Conservation (phyloP, 2,329 filamentous ascomycete species). For the Didymellaceae sp. region DNA sequence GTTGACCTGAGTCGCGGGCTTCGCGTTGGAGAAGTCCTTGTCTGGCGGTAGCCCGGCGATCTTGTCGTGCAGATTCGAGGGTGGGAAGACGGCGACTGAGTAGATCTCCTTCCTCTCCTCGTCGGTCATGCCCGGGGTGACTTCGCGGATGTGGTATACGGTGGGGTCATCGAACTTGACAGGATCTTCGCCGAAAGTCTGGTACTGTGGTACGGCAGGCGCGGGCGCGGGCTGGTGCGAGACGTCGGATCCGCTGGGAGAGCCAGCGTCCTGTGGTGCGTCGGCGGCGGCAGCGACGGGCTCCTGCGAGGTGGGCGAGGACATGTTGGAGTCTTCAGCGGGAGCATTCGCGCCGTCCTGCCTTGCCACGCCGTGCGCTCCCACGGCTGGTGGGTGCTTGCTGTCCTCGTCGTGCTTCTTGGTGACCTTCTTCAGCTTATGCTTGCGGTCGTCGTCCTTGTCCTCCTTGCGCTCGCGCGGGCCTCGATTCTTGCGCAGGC, state of each 20-base stretch:
- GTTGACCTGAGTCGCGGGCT: slow-evolving; percentile 91
- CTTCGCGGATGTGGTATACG: slow-evolving; percentile 86
- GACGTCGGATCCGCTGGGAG: slow-evolving; percentile 61
- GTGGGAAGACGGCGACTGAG: slow-evolving; percentile 83
- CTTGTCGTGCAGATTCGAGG: slow-evolving; percentile 78
- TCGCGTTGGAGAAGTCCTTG: slow-evolving; percentile 93
- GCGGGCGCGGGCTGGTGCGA: slow-evolving; percentile 67
- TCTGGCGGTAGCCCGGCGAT: slow-evolving; percentile 91
- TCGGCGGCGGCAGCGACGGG: slow-evolving; percentile 59
- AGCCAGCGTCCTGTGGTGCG: slow-evolving; percentile 69
- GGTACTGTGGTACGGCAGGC: slow-evolving; percentile 71
- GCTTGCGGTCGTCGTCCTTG: slow-evolving; percentile 55
- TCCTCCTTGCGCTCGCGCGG: slow-evolving; percentile 61
- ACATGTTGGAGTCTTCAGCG: slow-evolving; percentile 48
- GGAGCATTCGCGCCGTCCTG: slow-evolving; percentile 68
- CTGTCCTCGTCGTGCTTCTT: slow-evolving; percentile 78
- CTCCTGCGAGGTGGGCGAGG: slow-evolving; percentile 52
- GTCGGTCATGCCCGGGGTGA: slow-evolving; percentile 76
- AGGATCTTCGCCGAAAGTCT: slow-evolving; percentile 92
- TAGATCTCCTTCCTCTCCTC: slow-evolving; percentile 89
- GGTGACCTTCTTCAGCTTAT: slow-evolving; percentile 66
- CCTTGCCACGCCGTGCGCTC: slow-evolving; percentile 67
- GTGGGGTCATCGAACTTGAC: slow-evolving; percentile 91
- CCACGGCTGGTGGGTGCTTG: slow-evolving; percentile 64
- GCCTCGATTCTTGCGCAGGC: slow-evolving; percentile 66